Conservation (phyloP, 2,329 filamentous ascomycete genomes). For the Penicillium sp. region DNA sequence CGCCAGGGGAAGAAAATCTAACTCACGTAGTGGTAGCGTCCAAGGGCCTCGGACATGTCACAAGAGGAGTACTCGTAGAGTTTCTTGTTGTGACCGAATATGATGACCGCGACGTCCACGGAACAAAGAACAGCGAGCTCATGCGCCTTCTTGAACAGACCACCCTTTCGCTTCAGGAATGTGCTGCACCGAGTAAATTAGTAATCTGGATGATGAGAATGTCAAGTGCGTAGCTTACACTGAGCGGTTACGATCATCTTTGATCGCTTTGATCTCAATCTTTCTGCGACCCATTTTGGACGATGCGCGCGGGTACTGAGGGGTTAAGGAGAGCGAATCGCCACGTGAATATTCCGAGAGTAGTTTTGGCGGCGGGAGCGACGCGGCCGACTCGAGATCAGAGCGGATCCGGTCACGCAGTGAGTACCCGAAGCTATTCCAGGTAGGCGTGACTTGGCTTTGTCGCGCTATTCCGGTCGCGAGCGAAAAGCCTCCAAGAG, state of each 20-base stretch:
- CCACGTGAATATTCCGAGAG: slow-evolving; percentile 1
- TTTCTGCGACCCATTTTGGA: slow-evolving; percentile 85
- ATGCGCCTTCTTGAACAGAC: slow-evolving; percentile 98
- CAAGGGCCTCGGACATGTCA: slow-evolving; percentile 87
- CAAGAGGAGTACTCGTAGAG: slow-evolving; percentile 94
- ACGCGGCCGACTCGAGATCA: neutral
- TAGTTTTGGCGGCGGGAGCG: neutral
- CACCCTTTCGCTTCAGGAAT: slow-evolving; percentile 97
- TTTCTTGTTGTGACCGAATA: slow-evolving; percentile 98
- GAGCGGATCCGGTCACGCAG: neutral
- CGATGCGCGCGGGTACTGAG: slow-evolving; percentile 5
- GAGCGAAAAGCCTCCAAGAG: neutral
- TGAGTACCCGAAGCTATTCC: neutral
- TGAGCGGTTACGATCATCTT: slow-evolving; percentile 94
- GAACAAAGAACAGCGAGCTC: slow-evolving; percentile 97
- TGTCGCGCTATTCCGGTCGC: neutral
- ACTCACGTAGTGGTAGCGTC: slow-evolving; percentile 85
- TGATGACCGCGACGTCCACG: slow-evolving; percentile 97
- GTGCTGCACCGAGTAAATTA: slow-evolving; percentile 56
- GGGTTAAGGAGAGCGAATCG: neutral
- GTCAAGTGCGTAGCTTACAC: slow-evolving; percentile 62
- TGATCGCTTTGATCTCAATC: slow-evolving; percentile 99
- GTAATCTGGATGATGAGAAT: neutral
- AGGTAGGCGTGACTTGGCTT: neutral
- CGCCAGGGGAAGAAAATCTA: slow-evolving; percentile 2